Base-by-base conservation (phyloP, 2,329 filamentous ascomycete species). In the Daldinia sp. region DNA sequence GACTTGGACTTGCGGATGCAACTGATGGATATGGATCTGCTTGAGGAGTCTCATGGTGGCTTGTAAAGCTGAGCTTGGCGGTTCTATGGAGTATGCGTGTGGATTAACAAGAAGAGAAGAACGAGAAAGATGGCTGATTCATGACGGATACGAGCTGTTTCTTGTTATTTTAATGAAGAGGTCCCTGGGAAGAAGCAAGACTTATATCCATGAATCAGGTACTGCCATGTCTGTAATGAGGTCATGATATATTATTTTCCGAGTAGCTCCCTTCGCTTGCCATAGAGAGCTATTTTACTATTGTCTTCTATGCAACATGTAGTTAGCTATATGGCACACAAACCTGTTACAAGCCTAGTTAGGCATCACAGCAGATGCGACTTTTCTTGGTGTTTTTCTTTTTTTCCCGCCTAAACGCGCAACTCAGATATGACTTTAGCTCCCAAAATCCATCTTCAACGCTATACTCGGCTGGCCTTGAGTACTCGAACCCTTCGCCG, bases 401-500 rank as follows among this genome's bases (percentile, higher is more conserved):
- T 35, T 33, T 35, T 35, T 35, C 5, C 7, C 33, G n/a, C 37
- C n/a, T 23, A 6, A 46, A 5, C 41, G 15, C 56, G 48, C 35
- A 50, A n/a, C 20, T 44, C 46, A 53, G 42, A 6, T 26, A 13
- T 37, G 35, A 23, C 6, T 12, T 59, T 39, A 79, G 18, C 82
- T 81, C 4, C 88, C 89, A 86, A 99, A 98, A 79, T 97, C 87
- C 92, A 98, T 97, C 86, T 97, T 96, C 77, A 99, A 81, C 60
- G 93, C 93, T 85, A 99, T 99, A 70, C 85, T 96, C 12, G 96
- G 96, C 79, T 88, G 89, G 30, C 82, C 86, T 65, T 82, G 84
- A 57, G 80, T 81, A 48, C 81, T 76, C 2, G 68, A 75, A 61
- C 78, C 79, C 73, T 83, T 82, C 74, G 78, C 81, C 72, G 79